Percentiles rank a stretch among this genome's conserved stretches.
Conservation (phyloP, 1,284 basidiomycete species). For the Pterula multifida region DNA sequence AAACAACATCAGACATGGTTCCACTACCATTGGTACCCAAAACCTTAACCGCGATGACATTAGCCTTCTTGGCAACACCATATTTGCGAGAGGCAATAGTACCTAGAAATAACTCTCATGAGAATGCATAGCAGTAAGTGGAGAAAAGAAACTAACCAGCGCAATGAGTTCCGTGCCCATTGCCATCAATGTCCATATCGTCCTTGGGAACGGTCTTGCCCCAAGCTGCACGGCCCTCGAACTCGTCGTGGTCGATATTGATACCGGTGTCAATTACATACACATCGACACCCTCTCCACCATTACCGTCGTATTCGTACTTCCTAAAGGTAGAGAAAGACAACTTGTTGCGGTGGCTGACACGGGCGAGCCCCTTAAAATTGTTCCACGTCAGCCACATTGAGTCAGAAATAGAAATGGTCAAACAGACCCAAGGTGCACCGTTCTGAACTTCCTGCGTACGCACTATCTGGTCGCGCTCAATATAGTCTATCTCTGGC, state of each 20-base stretch:
- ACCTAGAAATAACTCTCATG: conserved; percentile 15
- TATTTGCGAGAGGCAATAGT: conserved; percentile 72
- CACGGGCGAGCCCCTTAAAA: conserved; percentile 80
- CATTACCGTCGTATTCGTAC: conserved; percentile 68
- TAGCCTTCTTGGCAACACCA: conserved; percentile 92
- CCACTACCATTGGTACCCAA: conserved; percentile 89
- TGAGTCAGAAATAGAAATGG: conserved; percentile 1
- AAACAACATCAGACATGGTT: conserved; percentile 91
- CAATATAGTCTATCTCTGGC: conserved; percentile 90
- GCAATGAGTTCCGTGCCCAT: conserved; percentile 73
- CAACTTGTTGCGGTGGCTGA: conserved; percentile 80
- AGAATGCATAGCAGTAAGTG: neutral
- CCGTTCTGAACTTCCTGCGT: conserved; percentile 53
- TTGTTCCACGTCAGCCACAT: conserved; percentile 9
- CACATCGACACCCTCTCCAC: conserved; percentile 88
- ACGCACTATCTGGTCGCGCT: conserved; percentile 83
- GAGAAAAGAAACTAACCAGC: conserved; percentile 28
- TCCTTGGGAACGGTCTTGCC: conserved; percentile 74
- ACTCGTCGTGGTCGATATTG: conserved; percentile 79
- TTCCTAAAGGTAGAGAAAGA: conserved; percentile 78
- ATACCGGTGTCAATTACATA: conserved; percentile 83
- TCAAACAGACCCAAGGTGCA: conserved; percentile 79
- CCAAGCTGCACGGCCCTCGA: conserved; percentile 79
- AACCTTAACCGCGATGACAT: conserved; percentile 95
- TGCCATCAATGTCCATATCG: conserved; percentile 67